Conservation (phyloP, 2,329 filamentous ascomycete genomes). For the Pestalotiopsis sp. region DNA sequence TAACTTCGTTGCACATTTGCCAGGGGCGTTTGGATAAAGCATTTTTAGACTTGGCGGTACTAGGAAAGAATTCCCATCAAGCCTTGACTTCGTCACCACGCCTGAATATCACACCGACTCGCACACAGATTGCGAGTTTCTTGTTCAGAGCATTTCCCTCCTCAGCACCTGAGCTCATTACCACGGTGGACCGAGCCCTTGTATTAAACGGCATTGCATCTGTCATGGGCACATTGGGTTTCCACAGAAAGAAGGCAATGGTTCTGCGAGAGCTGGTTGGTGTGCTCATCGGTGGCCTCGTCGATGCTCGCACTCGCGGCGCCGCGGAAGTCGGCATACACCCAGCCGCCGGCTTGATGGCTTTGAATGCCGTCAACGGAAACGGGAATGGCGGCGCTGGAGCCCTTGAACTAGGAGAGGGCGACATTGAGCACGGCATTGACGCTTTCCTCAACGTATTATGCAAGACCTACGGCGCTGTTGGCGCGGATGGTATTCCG, state of each 20-base stretch:
- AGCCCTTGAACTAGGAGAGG: constrained; percentile 62
- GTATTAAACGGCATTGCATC: constrained; percentile 84
- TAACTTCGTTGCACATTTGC: constrained; percentile 66
- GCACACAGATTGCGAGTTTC: constrained; percentile 63
- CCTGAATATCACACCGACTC: constrained; percentile 55
- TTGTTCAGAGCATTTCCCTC: constrained; percentile 72
- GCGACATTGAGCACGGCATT: constrained; percentile 66
- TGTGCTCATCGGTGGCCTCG: constrained; percentile 78
- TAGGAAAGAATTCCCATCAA: constrained; percentile 56
- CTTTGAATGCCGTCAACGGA: constrained; percentile 58
- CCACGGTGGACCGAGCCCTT: constrained; percentile 72
- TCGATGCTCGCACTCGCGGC: constrained; percentile 87
- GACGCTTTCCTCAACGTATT: constrained; percentile 62
- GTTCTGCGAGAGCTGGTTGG: constrained; percentile 83
- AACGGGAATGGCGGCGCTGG: constrained; percentile 51
- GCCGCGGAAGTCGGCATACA: constrained; percentile 97
- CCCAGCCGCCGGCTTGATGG: constrained; percentile 82
- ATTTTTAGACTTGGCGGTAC: constrained; percentile 65
- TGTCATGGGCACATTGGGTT: constrained; percentile 77
- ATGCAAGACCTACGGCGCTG: constrained; percentile 65
- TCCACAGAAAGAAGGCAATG: constrained; percentile 88
- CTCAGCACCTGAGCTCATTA: constrained; percentile 64
- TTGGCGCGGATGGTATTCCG: constrained; percentile 44
- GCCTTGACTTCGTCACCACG: constrained; percentile 52
- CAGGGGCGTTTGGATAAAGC: constrained; percentile 62